Evolutionary conservation across 2,329 filamentous ascomycete genomes (phyloP).

Genomic region (Aspergillus phoenicis): DNA sequence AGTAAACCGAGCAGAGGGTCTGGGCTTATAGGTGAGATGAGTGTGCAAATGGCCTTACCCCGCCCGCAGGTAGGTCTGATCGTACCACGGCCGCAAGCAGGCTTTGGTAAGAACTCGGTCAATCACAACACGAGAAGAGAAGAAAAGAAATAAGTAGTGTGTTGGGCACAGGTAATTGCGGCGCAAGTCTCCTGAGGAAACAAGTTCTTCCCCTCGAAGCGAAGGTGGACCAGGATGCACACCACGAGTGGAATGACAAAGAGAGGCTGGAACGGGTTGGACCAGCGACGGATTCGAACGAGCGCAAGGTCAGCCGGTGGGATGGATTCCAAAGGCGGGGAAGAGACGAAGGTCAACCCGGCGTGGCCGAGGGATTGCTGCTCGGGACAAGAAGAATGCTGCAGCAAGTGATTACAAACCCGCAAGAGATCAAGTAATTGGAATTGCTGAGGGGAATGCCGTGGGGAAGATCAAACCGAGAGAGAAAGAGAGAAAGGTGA

Average conservation of each 20-base stretch:
- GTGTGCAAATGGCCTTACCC: background rate
- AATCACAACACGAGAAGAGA: background rate
- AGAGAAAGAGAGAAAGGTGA: too few relatives aligned
- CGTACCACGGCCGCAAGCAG: conserved; percentile 1
- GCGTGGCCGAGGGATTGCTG: background rate
- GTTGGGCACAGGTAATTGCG: background rate
- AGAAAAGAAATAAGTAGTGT: too few relatives aligned
- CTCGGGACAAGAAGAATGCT: background rate
- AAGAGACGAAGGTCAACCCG: background rate
- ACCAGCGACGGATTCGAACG: background rate
- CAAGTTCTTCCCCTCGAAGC: background rate
- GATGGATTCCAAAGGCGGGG: background rate
- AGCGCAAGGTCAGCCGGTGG: background rate
- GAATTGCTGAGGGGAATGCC: background rate
- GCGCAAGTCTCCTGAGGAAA: background rate
- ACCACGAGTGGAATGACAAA: background rate
- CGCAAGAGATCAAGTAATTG: background rate
- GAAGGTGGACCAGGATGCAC: background rate
- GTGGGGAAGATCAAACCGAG: background rate
- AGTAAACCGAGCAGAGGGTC: background rate
- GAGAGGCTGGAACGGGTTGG: background rate
- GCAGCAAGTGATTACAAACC: background rate
- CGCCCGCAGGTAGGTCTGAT: conserved; percentile 7
- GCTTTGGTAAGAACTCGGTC: background rate
- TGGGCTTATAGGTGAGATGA: background rate